Evolutionary conservation across 2,329 filamentous ascomycete species (phyloP).

Genomic region (Emergomyces orientalis): DNA sequence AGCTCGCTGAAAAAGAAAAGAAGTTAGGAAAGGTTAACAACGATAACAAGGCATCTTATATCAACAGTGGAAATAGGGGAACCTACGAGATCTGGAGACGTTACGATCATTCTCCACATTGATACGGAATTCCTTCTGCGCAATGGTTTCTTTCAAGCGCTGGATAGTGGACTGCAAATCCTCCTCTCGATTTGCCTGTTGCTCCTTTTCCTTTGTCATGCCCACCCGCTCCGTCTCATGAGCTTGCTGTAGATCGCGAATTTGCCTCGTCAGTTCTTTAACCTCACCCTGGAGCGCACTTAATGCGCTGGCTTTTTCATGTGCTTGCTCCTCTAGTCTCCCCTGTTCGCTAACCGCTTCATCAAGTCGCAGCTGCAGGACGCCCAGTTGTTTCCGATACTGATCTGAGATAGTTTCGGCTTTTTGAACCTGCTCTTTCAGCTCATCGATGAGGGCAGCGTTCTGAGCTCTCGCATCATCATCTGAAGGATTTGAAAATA

Average conservation of each 20-base stretch:
- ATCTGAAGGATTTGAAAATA: constrained; percentile 45
- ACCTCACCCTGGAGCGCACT: constrained; percentile 77
- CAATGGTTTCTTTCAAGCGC: constrained; percentile 78
- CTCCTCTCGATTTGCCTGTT: constrained; percentile 72
- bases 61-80: background rate
- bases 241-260: constrained; percentile 83
- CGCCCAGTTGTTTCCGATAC: constrained; percentile 72
- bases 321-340: constrained; percentile 75
- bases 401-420: constrained; percentile 70
- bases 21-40: background rate
- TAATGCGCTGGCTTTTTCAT: constrained; percentile 76
- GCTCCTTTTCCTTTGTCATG: constrained; percentile 85
- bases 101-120: constrained; percentile 44
- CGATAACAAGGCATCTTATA: background rate
- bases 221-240: constrained; percentile 84
- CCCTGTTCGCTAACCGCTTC: constrained; percentile 74
- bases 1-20: constrained; percentile 28
- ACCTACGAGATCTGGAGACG: constrained; percentile 45
- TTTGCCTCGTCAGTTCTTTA: constrained; percentile 70
- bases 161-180: constrained; percentile 87
- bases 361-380: constrained; percentile 76
- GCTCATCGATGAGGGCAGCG: constrained; percentile 67
- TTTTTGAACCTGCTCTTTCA: constrained; percentile 72
- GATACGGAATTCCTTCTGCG: constrained; percentile 56
- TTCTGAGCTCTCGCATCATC: constrained; percentile 72